Conservation (phyloP, 2,329 filamentous ascomycete species). For the Claviceps pusilla region DNA sequence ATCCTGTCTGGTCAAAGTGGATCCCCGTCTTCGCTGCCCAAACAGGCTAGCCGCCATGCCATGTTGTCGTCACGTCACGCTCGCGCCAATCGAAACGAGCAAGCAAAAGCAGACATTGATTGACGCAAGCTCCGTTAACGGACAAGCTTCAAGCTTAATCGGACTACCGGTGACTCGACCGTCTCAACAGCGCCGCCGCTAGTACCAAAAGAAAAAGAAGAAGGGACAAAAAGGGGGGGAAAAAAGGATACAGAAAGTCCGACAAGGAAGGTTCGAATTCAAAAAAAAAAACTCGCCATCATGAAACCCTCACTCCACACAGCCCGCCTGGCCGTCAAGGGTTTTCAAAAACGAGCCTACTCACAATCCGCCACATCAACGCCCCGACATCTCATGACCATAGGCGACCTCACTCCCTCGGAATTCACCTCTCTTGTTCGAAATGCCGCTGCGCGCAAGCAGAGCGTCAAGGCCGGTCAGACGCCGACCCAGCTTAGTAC, state of each 20-base stretch:
- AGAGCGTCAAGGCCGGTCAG: conserved; percentile 53
- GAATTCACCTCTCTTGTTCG: conserved; percentile 73
- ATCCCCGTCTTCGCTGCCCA: not conserved
- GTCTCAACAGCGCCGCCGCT: not conserved
- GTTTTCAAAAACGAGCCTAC: conserved; percentile 28
- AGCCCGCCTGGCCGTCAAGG: conserved; percentile 19
- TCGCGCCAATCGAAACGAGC: not conserved
- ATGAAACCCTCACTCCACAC: conserved; percentile 23
- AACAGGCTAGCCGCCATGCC: not conserved
- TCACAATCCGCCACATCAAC: conserved; percentile 21
- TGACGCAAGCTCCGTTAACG: not conserved
- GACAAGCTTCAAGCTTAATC: not conserved
- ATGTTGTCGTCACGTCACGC: not conserved
- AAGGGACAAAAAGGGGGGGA: not conserved
- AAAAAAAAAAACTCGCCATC: not conserved
- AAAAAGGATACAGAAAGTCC: not conserved
- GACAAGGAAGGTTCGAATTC: too few relatives aligned
- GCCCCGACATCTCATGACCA: conserved; percentile 81
- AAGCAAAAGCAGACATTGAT: not conserved
- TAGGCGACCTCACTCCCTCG: conserved; percentile 63
- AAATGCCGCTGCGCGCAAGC: conserved; percentile 67
- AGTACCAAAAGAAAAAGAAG: not conserved
- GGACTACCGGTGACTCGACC: not conserved
- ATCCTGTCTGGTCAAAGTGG: not conserved
- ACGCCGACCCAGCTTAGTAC: conserved; percentile 41